Base-by-base conservation (phyloP, 2,329 filamentous ascomycete species). In the Diaporthe australafricana region DNA sequence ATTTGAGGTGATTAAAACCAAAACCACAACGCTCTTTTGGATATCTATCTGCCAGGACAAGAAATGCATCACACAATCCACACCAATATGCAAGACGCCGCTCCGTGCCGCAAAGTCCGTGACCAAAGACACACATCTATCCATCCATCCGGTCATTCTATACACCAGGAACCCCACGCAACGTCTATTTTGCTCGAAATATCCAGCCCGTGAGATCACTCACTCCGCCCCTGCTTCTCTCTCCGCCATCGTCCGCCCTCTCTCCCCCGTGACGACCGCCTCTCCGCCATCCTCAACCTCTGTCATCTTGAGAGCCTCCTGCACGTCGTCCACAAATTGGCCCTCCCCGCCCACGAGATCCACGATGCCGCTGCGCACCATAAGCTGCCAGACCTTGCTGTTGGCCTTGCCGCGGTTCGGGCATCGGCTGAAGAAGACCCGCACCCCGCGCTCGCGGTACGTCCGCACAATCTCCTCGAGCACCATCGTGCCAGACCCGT, bases 401-500 rank as follows among this genome's bases (percentile, higher is more conserved):
- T 32, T 79, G 25, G 42, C 79, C 30, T 81, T 81, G 0, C 66
- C 66, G 12, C 66, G 70, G 22, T 81, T 82, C 0, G 89, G 88
- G 0, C 86, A 86, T 12, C 90, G 83, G 35, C 88, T 90, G 79
- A 96, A 96, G 79, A 93, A 95, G 11, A 96, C 92, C 2, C 90
- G 85, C 1, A 96, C 94, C 0, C 92, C 93, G 5, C 92, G 87
- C 42, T 93, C 88, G n/a, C 91, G 86, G 80, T 98, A 98, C 38
- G 86, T 88, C 60, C 90, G 86, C 20, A 99, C 94, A 76, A 98
- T 98, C 82, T 98, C 96, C 57, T 90, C 89, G 3, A 99, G 86
- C 0, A 98, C 96, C 82, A 98, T 96, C 0, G 94, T 93, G 1
- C 96, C 96, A 0, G 95, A 97, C 7, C 95, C 96, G 79, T 99